Evolutionary conservation across 106 monocot genomes (phyloP), one percentile per base, ranked within the genome.

Genomic region (Narthecium ossifragum): DNA sequence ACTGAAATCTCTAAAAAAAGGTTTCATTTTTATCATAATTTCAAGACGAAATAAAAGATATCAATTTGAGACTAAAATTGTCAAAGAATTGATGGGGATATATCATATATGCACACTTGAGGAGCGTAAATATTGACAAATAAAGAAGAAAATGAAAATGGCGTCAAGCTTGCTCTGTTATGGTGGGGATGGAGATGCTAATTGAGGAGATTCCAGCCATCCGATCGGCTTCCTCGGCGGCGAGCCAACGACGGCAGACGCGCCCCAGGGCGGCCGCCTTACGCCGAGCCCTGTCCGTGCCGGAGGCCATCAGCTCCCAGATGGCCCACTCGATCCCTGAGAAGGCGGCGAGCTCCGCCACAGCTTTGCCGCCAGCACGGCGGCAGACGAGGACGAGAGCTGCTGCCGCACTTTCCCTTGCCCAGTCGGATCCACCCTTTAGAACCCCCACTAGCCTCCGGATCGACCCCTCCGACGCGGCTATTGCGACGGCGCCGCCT

Each of bases 271-370:
- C 26, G 1, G 93, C 89, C 7, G 93, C 93, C 85, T 85, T 94
- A 20, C 79, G 67, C 61, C 85, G 31, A 0, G 74, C 89, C 36
- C 85, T 34, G 24, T 62, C 75, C 14, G 93, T 74, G 12, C 89
- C 93, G 2, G 83, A 77, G n/a, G 52, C 72, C 80, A 88, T 85
- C 70, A 89, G 34, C 37, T 80, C 85, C 80, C 85, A 89, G 25
- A 94, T 67, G 15, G 75, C 80, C 77, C 88, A 85, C 53, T 94
- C 93, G 8, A 89, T 79, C 26, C 93, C 93, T 6, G 85, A 60
- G 2, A 48, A 57, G 48, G 48, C n/a, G 6, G 66, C 53, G 26
- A 80, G 38, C 32, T 86, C 70, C 30, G 73, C 68, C 51, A 77
- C 69, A 48, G 76, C 55, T 0, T 22, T 46, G 8, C 39, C 43